Base-by-base conservation (phyloP, 768 basidiomycete genomes). In the Amanita inopinata region DNA sequence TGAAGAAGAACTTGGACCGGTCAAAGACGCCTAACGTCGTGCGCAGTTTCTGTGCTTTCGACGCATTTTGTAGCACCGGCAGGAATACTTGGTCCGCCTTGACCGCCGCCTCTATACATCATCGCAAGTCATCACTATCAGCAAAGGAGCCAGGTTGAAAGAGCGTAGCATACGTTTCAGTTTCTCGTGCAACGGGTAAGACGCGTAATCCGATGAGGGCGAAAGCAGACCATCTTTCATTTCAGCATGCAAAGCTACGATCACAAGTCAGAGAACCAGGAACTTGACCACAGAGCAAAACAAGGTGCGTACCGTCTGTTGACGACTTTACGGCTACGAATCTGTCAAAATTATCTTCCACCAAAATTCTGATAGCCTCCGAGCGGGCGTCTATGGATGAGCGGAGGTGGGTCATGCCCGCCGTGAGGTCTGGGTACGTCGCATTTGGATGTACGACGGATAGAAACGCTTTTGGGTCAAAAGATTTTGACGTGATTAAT, bases 281-380 rank as follows among this genome's bases (percentile, higher is more conserved):
- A 33, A 39, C 14, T 19, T 15, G 24, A 33, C 41, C 14, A 38
- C 12, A 43, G 12, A 22, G 37, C 24, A 31, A 22, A 20, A 33
- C 22, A 40, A 49, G 12, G 30, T 19, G 43, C 66, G 40, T 59
- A 92, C 93, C 85, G 61, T 94, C 93, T n/a, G 88, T 94, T 6
- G 86, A 87, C 6, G 89, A 88, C 55, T 99, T 99, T 43, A 99
- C 94, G 2, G 89, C 87, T 12, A 98, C 94, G 54, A 98, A 99
- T 9, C 91, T 74, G 63, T 98, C 93, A 61, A 98, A 97, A 60
- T 98, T 96, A 53, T 97, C 91, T 58, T 97, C 93, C 7, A 99
- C 96, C 23, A 99, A 71, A 15, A 93, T 78, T 30, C 92, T 73
- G 44, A 98, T 82, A n/a, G 93, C 96, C 51, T 93, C 88, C 1